These are phyloP conservation scores for Cryptococcus floricola DNA, from an alignment of 1,284 basidiomycete species.

Conservation along the genomic window DNA sequence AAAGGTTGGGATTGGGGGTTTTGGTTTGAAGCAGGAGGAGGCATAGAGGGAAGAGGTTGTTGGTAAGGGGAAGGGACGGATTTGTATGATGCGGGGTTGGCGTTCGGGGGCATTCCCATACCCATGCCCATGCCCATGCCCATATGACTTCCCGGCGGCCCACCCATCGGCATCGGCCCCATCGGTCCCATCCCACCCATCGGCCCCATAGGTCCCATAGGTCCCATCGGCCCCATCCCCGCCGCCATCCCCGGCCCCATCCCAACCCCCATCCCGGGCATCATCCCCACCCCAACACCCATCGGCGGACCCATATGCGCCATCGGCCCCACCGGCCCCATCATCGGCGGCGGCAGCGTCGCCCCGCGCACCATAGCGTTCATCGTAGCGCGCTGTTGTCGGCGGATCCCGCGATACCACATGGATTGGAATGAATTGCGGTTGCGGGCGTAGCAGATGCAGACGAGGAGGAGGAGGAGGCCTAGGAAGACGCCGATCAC, in stretches of 20 bases:
- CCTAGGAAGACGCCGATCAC: conserved; percentile 38
- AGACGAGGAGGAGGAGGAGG: conserved; percentile 29
- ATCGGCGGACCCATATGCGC: conserved; percentile 10
- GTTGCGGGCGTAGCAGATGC: conserved; percentile 33
- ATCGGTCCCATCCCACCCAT: conserved; percentile 8
- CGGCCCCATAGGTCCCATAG: conserved; percentile 8
- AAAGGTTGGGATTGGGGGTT: conserved; percentile 2
- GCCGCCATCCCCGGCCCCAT: conserved; percentile 8
- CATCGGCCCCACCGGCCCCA: conserved; percentile 12
- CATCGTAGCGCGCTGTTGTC: conserved; percentile 34
- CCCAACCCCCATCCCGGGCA: conserved; percentile 4
- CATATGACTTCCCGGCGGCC: neutral
- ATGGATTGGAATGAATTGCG: conserved; percentile 36
- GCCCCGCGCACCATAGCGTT: conserved; percentile 29
- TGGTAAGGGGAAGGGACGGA: conserved; percentile 18
- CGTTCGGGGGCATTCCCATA: neutral
- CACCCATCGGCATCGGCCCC: conserved; percentile 7
- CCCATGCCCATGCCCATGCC: conserved; percentile 3
- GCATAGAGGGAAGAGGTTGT: conserved; percentile 5
- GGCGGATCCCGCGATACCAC: conserved; percentile 32
- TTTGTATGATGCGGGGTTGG: neutral
- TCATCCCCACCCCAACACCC: conserved; percentile 3
- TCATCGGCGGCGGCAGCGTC: conserved; percentile 29
- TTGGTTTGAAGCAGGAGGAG: conserved; percentile 2
- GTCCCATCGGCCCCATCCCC: conserved; percentile 7